These are phyloP conservation scores for Sclerotinia nivalis DNA, from an alignment of 2,329 filamentous ascomycete species.

Conservation along the genomic window DNA sequence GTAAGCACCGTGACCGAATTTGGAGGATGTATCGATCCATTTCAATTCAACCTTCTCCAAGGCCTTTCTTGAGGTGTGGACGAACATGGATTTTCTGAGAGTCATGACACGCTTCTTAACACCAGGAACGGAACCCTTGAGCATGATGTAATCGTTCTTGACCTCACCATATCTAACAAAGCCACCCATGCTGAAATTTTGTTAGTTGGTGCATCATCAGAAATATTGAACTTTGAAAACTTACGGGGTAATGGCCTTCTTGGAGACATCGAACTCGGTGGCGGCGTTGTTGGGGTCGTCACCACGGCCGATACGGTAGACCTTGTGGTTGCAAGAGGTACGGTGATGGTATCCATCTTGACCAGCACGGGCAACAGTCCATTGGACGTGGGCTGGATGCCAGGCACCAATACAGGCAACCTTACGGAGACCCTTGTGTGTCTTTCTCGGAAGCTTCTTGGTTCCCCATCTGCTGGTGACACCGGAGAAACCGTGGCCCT, in stretches of 20 bases:
- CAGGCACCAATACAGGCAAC: conserved; percentile 99
- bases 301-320: conserved; percentile 97
- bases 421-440: conserved; percentile 99
- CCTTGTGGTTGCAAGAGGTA: conserved; percentile 99
- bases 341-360: conserved; percentile 99
- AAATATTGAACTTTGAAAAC: conserved; percentile 47
- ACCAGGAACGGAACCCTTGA: conserved; percentile 98
- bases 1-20: conserved; percentile 99
- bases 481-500: conserved; percentile 98
- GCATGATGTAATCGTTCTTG: conserved; percentile 97
- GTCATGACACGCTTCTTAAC: conserved; percentile 99
- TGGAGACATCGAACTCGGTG: conserved; percentile 94
- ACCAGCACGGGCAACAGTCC: conserved; percentile 99
- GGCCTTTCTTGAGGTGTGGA: conserved; percentile 90
- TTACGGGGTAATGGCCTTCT: conserved; percentile 99
- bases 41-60: conserved; percentile 99
- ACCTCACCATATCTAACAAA: conserved; percentile 99
- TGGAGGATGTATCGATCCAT: conserved; percentile 99
- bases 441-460: conserved; percentile 99
- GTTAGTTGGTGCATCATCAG: conserved; percentile 39
- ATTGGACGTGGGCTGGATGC: conserved; percentile 99
- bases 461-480: conserved; percentile 98
- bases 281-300: conserved; percentile 88
- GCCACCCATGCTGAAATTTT: conserved; percentile 76
- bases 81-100: conserved; percentile 98